Conservation (phyloP, 169 alveolate species). For the Plasmodium fragile region DNA sequence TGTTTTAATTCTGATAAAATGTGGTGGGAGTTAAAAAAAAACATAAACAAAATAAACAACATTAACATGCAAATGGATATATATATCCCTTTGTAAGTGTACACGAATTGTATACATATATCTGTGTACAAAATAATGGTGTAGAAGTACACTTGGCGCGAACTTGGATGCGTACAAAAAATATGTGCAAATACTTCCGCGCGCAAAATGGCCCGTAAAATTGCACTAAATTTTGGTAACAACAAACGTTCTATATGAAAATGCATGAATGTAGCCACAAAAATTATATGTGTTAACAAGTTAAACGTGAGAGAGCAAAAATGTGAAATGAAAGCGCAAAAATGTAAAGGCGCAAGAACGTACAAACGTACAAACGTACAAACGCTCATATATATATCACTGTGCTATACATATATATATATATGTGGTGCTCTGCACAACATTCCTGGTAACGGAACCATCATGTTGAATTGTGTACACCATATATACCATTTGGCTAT, state of each 20-base stretch:
- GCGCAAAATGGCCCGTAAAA: neutral
- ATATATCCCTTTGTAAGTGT: neutral
- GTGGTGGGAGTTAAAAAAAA: neutral
- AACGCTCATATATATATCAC: neutral
- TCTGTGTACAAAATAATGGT: neutral
- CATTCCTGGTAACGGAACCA: neutral
- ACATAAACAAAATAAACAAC: neutral
- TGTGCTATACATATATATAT: too few species aligned
- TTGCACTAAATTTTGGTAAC: neutral
- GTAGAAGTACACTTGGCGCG: neutral
- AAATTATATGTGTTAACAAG: neutral
- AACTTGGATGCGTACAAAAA: neutral
- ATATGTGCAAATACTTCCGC: neutral
- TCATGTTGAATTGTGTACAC: neutral
- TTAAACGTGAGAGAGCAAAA: neutral
- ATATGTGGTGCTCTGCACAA: neutral
- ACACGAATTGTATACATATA: neutral
- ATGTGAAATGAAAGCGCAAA: neutral
- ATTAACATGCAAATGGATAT: neutral
- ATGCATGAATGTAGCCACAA: neutral
- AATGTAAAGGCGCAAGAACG: neutral
- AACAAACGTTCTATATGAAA: neutral
- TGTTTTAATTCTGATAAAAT: neutral
- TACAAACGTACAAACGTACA: neutral
- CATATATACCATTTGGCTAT: neutral